Conservation (phyloP, 768 basidiomycete genomes). For the Tephrocybe sp. region DNA sequence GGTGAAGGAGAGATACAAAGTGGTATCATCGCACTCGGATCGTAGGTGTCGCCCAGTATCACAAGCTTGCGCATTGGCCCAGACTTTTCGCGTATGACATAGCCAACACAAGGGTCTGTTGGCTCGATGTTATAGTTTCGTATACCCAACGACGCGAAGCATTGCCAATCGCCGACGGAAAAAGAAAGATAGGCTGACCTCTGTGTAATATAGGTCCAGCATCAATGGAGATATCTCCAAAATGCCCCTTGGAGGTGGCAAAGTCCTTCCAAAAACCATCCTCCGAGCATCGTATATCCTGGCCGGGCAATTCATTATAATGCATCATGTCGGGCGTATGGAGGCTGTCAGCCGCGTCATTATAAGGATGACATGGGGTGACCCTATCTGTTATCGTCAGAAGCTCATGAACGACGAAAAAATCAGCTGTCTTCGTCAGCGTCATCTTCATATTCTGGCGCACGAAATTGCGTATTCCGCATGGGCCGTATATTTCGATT, state of each 20-base stretch:
- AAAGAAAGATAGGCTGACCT: slow-evolving; percentile 39
- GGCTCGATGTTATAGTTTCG: background rate
- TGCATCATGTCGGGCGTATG: slow-evolving; percentile 44
- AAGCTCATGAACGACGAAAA: slow-evolving; percentile 78
- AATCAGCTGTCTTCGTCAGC: slow-evolving; percentile 52
- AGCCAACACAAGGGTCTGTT: slow-evolving; percentile 77
- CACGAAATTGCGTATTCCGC: slow-evolving; percentile 72
- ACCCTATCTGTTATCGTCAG: slow-evolving; percentile 51
- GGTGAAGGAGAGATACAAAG: slow-evolving; percentile 48
- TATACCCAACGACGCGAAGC: background rate
- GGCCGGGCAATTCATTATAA: slow-evolving; percentile 60
- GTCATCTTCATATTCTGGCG: slow-evolving; percentile 72
- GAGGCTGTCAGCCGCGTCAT: slow-evolving; percentile 15
- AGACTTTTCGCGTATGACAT: slow-evolving; percentile 61
- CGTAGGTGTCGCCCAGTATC: slow-evolving; percentile 75
- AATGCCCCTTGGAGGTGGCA: slow-evolving; percentile 32
- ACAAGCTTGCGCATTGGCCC: slow-evolving; percentile 59
- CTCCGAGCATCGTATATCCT: slow-evolving; percentile 49
- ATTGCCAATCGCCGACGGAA: background rate
- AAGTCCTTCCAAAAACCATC: slow-evolving; percentile 71
- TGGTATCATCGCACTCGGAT: slow-evolving; percentile 57
- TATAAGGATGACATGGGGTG: slow-evolving; percentile 44
- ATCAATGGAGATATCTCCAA: slow-evolving; percentile 52
- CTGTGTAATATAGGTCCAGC: slow-evolving; percentile 78
- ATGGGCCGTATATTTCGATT: slow-evolving; percentile 77